These are phyloP conservation scores for Juncus inflexus DNA, from an alignment of 176 grass and related monocot genomes.

Conservation along the genomic window DNA sequence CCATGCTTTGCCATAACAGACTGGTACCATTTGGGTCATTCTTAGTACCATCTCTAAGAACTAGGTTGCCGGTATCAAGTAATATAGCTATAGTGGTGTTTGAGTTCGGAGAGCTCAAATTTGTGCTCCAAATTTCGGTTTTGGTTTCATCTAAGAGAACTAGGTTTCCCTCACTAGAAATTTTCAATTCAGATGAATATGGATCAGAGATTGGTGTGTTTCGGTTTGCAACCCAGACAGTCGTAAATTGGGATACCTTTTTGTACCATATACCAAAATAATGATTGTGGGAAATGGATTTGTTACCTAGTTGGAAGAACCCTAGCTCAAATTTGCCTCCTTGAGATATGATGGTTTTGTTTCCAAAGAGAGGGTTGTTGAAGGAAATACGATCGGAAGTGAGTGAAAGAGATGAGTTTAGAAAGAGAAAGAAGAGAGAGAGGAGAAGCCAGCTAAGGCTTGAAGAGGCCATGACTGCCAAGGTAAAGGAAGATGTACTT, in stretches of 20 bases:
- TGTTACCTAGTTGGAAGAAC: slow-evolving; percentile 10
- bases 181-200: slow-evolving; percentile 13
- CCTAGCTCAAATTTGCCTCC: slow-evolving; percentile 3
- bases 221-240: slow-evolving; percentile 42
- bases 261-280: slow-evolving; percentile 52
- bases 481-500: too few species aligned
- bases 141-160: slow-evolving; percentile 21
- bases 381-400: not conserved
- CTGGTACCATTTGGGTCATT: not conserved
- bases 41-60: slow-evolving; percentile 5
- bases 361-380: not conserved
- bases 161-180: slow-evolving; percentile 39
- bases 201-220: slow-evolving; percentile 28
- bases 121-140: slow-evolving; percentile 30
- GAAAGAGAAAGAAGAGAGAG: not conserved
- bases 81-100: slow-evolving; percentile 26
- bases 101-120: not conserved
- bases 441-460: not conserved
- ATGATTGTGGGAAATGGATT: slow-evolving; percentile 6
- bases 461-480: slow-evolving; percentile 7
- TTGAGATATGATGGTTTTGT: slow-evolving; percentile 2
- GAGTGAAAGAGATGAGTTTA: slow-evolving; percentile 10
- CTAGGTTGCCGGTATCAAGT: slow-evolving; percentile 38
- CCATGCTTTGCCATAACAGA: slow-evolving; percentile 36
- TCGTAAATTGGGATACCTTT: slow-evolving; percentile 27